Base-by-base conservation (phyloP, 805 yeast genomes). In the Spathaspora passalidarum region DNA sequence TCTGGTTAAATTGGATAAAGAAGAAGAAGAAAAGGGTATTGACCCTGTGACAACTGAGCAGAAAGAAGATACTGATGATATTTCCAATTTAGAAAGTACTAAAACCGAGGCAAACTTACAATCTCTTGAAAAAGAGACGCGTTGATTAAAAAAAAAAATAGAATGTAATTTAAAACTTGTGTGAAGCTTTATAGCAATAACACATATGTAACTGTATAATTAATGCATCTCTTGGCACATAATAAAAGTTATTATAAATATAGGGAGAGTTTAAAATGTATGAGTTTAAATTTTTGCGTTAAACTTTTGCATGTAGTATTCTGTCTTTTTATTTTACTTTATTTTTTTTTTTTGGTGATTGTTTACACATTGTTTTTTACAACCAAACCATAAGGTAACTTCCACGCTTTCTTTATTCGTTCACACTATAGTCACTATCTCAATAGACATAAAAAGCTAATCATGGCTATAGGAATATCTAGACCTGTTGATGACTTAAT, bases 401-500 rank as follows among this genome's bases (percentile, higher is more conserved):
- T 17, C 9, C 9, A 13, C 16, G 8, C 7, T 29, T 6, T 29
- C 34, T 29, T 29, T 2, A 4, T 8, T 13, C 34, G 13, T n/a
- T 29, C 34, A 22, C 6, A 22, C 25, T 22, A 9, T 13, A 6
- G 17, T 29, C 14, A 14, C 34, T n/a, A 10, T 25, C 13, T 10
- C 29, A 11, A 25, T 11, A 25, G 29, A 25, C 13, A 25, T 25
- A 25, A n/a, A 10, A n/a, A 25, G 9, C 29, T n/a, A 25, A 29
- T 2, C 3, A 29, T 29, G 34, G n/a, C 14, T 13, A 29, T 32
- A 36, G 13, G 42, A 44, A 20, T 36, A n/a, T 10, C 42, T 22
- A 19, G 21, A n/a, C 14, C 47, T 16, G 44, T 54, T 13, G 60
- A 59, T 29, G 55, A 52, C n/a, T 49, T 61, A 23, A 43, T 62